phyloP scores from a whole-genome alignment of 805 yeast species.

The Kodamaea restingae region DNA sequence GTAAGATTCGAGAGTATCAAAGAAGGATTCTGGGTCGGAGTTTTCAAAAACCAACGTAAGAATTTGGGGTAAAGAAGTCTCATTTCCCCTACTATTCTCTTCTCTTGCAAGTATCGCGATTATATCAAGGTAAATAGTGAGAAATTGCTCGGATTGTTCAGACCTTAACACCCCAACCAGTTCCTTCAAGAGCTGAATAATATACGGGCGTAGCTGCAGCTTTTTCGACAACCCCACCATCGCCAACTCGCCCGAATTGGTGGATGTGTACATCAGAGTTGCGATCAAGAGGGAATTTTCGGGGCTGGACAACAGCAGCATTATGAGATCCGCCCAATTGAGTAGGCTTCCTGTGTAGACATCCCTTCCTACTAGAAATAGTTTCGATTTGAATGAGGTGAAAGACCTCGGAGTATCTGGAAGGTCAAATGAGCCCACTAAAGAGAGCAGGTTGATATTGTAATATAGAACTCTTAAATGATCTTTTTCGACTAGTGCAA shows the following conservation, averaged over 20 bases:
- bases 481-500: constrained; percentile 17
- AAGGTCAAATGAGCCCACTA: constrained; percentile 1
- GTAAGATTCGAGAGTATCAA: constrained; percentile 49
- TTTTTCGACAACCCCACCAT: constrained; percentile 47
- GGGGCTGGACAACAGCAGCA: constrained; percentile 45
- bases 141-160: constrained; percentile 14
- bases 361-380: not conserved
- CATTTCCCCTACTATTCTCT: no score
- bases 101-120: constrained; percentile 4
- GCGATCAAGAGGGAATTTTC: constrained; percentile 61
- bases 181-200: constrained; percentile 55
- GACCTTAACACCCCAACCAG: constrained; percentile 38
- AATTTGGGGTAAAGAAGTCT: constrained; percentile 13
- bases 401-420: not conserved
- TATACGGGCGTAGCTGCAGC: constrained; percentile 45
- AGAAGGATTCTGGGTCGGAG: constrained; percentile 38
- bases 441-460: not conserved
- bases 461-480: not conserved
- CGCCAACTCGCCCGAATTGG: constrained; percentile 46
- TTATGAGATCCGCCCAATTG: constrained; percentile 67
- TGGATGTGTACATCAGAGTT: constrained; percentile 41
- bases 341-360: constrained; percentile 56
- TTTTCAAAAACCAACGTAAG: constrained; percentile 24
- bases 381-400: constrained; percentile 7
- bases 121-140: constrained; percentile 16